Evolutionary conservation across 352 stramenopile genomes (phyloP).

Genomic region (Phytophthora pseudosyringae): DNA sequence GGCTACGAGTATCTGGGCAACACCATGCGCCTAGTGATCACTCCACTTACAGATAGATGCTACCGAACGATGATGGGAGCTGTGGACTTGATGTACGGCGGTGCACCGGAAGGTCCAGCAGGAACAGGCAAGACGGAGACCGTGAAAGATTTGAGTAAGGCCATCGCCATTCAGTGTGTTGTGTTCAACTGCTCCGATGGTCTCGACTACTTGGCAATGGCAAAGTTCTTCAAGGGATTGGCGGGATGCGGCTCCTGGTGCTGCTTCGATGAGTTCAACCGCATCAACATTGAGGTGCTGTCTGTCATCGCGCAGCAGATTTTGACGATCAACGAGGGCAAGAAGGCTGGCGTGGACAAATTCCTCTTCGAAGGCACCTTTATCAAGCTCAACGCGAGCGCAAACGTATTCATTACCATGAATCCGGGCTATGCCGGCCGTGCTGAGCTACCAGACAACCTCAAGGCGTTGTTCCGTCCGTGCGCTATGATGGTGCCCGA

Average conservation of each 20-base stretch:
- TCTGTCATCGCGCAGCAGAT: slow-evolving; percentile 96
- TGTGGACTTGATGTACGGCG: slow-evolving; percentile 94
- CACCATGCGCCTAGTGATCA: slow-evolving; percentile 94
- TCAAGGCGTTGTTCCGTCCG: slow-evolving; percentile 94
- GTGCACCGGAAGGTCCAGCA: slow-evolving; percentile 92
- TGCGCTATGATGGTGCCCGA: slow-evolving; percentile 97
- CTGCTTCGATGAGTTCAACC: slow-evolving; percentile 97
- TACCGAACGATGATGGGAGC: slow-evolving; percentile 95
- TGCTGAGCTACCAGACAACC: slow-evolving; percentile 94
- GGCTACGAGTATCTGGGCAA: slow-evolving; percentile 94
- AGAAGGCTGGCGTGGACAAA: slow-evolving; percentile 89
- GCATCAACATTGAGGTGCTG: slow-evolving; percentile 95
- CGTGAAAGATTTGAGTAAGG: slow-evolving; percentile 95
- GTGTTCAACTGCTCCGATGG: slow-evolving; percentile 95
- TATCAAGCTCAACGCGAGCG: slow-evolving; percentile 92
- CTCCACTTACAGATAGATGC: slow-evolving; percentile 93
- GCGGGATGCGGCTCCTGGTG: slow-evolving; percentile 93
- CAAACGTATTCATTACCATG: slow-evolving; percentile 96
- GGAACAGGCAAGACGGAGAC: slow-evolving; percentile 96
- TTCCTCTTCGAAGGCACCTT: slow-evolving; percentile 95
- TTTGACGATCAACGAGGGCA: slow-evolving; percentile 92
- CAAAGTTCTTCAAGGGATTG: slow-evolving; percentile 96
- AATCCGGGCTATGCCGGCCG: slow-evolving; percentile 96
- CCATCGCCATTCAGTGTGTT: slow-evolving; percentile 95
- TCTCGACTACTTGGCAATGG: slow-evolving; percentile 94